Base-by-base conservation (phyloP, 306 rosid species). In the Inga oerstediana region DNA sequence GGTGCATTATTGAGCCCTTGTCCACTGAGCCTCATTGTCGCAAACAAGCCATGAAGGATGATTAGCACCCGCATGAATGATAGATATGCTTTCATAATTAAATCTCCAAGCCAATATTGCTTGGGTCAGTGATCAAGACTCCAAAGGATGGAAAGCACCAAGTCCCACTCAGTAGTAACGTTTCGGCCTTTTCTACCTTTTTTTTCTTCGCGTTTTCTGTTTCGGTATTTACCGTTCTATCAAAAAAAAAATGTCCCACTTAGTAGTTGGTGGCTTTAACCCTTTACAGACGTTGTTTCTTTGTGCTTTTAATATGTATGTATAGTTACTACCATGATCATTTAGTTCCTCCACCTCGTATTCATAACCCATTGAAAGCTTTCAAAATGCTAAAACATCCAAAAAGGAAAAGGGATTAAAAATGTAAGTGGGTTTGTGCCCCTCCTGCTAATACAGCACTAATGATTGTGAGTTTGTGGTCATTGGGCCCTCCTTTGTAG, bases 291-390 rank as follows among this genome's bases (percentile, higher is more conserved):
- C 0, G 16, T 84, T 85, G 85, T 66, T 89, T 85, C 85, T 58
- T 86, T 83, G 85, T 89, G 91, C 93, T 84, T 85, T 83, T 51
- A 19, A 46, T 81, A n/a, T 81, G 87, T 75, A 59, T 34, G 87
- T 75, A 59, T 34, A 85, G 80, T 82, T 86, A 87, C 86, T 78
- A 68, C 52, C 70, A 54, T 73, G 10, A 13, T 69, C 76, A 75
- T 67, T 74, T 39, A 41, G 62, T 46, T 81, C 24, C 83, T 77
- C 88, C 85, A 88, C 76, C 80, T 77, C 80, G 89, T 46, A 81
- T 81, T 83, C 87, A 85, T 85, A 87, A 74, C 48, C 87, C 39
- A 64, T 27, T 64, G 39, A 64, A 64, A 61, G 68, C 6, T 24
- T 61, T 27, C 13, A 61, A 61, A 61, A 10, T 61, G 12, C 6